phyloP scores from a whole-genome alignment of 2,329 filamentous ascomycete genomes.

The Cryphonectria japonica region DNA sequence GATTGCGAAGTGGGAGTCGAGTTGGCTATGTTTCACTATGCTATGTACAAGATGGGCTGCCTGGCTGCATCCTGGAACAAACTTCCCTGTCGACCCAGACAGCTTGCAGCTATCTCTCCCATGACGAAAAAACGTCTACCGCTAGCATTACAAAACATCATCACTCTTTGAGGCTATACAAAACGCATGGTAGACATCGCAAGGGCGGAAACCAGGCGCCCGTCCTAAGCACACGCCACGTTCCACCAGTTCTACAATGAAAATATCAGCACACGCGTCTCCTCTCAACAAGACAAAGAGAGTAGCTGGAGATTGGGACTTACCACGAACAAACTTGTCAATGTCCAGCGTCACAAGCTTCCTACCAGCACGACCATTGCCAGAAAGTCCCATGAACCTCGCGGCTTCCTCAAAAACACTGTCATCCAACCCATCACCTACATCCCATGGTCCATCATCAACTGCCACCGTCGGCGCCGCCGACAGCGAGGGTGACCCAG shows the following conservation, averaged over 20 bases:
- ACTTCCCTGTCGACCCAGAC: background rate
- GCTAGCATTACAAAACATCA: background rate
- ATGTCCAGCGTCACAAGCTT: constrained; percentile 36
- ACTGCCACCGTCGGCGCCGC: constrained; percentile 4
- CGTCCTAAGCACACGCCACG: constrained; percentile 38
- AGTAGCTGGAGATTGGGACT: background rate
- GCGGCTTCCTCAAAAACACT: background rate
- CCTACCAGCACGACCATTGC: background rate
- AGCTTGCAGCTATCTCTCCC: background rate
- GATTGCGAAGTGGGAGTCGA: background rate
- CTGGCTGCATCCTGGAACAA: background rate
- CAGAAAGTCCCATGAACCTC: background rate
- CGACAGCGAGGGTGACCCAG: background rate
- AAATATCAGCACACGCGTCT: constrained; percentile 7
- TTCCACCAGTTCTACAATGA: constrained; percentile 35
- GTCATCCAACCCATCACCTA: background rate
- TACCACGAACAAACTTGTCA: constrained; percentile 35
- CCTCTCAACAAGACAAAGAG: too few species aligned
- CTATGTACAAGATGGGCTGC: background rate
- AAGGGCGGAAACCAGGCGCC: constrained; percentile 37
- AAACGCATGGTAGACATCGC: constrained; percentile 39
- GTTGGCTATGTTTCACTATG: background rate
- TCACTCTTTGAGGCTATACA: constrained; percentile 30
- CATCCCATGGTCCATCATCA: background rate
- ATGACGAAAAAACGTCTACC: background rate